Conservation (phyloP, 768 basidiomycete genomes). For the Boletus reticulatus region DNA sequence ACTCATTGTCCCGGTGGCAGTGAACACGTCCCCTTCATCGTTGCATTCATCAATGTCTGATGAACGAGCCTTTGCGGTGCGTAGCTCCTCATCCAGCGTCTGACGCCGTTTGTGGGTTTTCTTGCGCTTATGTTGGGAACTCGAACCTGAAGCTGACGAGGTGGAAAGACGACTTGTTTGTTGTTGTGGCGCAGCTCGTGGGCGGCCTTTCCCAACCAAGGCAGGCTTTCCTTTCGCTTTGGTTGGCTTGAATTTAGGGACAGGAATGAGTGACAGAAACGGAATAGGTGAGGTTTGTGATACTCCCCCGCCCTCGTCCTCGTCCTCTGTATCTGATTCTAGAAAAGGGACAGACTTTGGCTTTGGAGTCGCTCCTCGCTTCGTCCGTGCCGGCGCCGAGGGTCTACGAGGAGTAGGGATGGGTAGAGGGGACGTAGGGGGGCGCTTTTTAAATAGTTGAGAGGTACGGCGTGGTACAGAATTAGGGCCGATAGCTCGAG, state of each 20-base stretch:
- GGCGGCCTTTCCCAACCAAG: slow-evolving; percentile 17
- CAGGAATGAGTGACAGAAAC: slow-evolving; percentile 26
- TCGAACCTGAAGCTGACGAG: slow-evolving; percentile 11
- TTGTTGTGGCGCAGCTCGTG: slow-evolving; percentile 5
- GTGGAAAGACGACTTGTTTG: background rate
- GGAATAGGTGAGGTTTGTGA: slow-evolving; percentile 11
- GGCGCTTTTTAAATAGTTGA: slow-evolving; percentile 56
- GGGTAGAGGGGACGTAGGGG: slow-evolving; percentile 65
- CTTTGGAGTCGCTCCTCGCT: slow-evolving; percentile 32
- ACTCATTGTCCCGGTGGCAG: slow-evolving; percentile 54
- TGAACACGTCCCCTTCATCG: slow-evolving; percentile 48
- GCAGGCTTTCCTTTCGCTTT: slow-evolving; percentile 16
- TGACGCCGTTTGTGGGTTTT: slow-evolving; percentile 36
- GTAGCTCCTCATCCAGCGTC: slow-evolving; percentile 70
- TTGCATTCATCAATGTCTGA: slow-evolving; percentile 33
- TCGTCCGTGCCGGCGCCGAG: slow-evolving; percentile 54
- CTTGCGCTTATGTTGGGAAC: slow-evolving; percentile 18
- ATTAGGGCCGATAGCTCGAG: slow-evolving; percentile 3
- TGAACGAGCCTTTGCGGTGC: slow-evolving; percentile 39
- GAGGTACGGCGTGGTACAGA: slow-evolving; percentile 17
- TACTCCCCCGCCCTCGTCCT: slow-evolving; percentile 23
- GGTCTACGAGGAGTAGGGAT: slow-evolving; percentile 50
- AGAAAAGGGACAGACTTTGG: slow-evolving; percentile 14
- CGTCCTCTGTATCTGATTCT: slow-evolving; percentile 27
- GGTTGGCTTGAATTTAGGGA: slow-evolving; percentile 6